These are phyloP conservation scores for Scheffersomyces coipomensis DNA, from an alignment of 805 yeast species.

Conservation along the genomic window DNA sequence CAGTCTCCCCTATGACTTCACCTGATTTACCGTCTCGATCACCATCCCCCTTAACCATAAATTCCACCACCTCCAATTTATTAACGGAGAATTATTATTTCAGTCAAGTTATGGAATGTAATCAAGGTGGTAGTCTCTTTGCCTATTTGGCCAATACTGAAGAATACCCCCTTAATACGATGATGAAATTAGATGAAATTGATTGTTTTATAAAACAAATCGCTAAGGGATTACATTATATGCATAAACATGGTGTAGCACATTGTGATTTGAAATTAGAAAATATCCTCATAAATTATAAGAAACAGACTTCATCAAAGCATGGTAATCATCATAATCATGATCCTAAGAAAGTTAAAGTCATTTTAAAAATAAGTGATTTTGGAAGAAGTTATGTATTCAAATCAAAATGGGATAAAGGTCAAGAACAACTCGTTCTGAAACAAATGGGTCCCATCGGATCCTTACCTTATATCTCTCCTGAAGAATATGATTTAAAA, in stretches of 20 bases:
- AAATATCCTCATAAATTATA: slow-evolving; percentile 55
- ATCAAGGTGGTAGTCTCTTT: slow-evolving; percentile 36
- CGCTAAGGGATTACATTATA: slow-evolving; percentile 74
- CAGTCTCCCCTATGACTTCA: background rate
- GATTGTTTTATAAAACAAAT: slow-evolving; percentile 91
- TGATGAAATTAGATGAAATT: slow-evolving; percentile 52
- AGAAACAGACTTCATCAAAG: background rate
- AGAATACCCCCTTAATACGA: slow-evolving; percentile 4
- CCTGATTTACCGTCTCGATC: background rate
- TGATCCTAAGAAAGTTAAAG: slow-evolving; percentile 5
- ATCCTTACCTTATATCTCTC: slow-evolving; percentile 88
- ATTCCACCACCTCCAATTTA: background rate
- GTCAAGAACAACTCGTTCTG: slow-evolving; percentile 38
- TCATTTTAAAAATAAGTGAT: slow-evolving; percentile 49
- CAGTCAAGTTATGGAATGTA: slow-evolving; percentile 38
- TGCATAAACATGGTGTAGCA: slow-evolving; percentile 91
- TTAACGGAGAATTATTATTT: slow-evolving; percentile 12
- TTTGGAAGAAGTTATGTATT: slow-evolving; percentile 92
- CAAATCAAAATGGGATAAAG: slow-evolving; percentile 82
- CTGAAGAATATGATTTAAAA: slow-evolving; percentile 66
- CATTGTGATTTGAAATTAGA: slow-evolving; percentile 94
- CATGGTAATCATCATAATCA: slow-evolving; percentile 5
- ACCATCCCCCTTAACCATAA: background rate
- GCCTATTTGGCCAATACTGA: slow-evolving; percentile 23
- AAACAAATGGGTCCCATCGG: slow-evolving; percentile 74